Evolutionary conservation across 108 stramenopile species (phyloP).

Genomic region (Cyclotella kingstonii): DNA sequence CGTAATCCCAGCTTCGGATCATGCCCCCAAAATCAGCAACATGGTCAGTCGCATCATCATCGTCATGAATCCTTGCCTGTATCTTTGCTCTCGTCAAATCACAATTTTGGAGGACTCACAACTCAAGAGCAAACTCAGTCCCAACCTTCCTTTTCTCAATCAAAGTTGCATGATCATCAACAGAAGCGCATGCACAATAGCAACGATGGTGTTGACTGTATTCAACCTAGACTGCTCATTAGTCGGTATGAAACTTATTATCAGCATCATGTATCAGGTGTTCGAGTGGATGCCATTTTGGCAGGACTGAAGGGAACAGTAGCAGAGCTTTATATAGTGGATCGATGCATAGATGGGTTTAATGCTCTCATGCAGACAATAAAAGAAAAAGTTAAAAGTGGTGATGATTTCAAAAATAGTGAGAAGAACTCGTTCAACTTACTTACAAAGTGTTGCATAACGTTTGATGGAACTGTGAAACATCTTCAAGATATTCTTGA

Average conservation of each 20-base stretch:
- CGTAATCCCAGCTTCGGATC: slow-evolving; percentile 12
- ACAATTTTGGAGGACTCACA: too few relatives aligned
- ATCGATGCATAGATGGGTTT: slow-evolving; percentile 34
- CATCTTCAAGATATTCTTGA: slow-evolving; percentile 35
- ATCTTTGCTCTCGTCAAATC: slow-evolving; percentile 1
- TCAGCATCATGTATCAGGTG: slow-evolving; percentile 24
- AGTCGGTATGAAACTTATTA: slow-evolving; percentile 28
- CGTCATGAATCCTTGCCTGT: slow-evolving; percentile 6
- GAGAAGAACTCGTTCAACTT: background rate
- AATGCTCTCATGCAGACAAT: slow-evolving; percentile 25
- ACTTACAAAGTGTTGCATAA: slow-evolving; percentile 7
- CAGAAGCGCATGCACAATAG: background rate
- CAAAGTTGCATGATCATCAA: slow-evolving; percentile 5
- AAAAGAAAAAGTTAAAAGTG: background rate
- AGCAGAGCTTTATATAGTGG: slow-evolving; percentile 26
- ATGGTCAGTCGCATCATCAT: slow-evolving; percentile 9
- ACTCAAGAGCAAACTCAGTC: slow-evolving; percentile 13
- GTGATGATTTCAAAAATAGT: background rate
- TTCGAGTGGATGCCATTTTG: slow-evolving; percentile 35
- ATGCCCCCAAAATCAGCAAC: slow-evolving; percentile 6
- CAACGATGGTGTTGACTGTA: background rate
- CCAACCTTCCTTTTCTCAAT: slow-evolving; percentile 2
- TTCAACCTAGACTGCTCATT: slow-evolving; percentile 13
- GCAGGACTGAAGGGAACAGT: slow-evolving; percentile 31
- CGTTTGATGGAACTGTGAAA: slow-evolving; percentile 28